These are phyloP conservation scores for Lentinula guzmanii DNA, from an alignment of 768 basidiomycete genomes.

Conservation along the genomic window DNA sequence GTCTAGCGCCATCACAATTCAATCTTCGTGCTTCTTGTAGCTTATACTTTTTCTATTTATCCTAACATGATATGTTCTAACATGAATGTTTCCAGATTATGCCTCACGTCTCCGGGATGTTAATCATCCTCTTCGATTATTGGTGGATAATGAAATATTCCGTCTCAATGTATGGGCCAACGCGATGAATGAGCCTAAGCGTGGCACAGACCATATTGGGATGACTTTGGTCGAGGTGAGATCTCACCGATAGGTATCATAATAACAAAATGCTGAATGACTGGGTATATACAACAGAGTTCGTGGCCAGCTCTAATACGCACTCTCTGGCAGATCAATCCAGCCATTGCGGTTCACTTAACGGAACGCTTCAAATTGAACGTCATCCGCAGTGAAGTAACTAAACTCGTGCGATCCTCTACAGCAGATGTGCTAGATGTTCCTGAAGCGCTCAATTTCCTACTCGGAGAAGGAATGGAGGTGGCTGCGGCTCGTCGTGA, in stretches of 20 bases:
- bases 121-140: constrained; percentile 69
- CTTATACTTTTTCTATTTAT: constrained; percentile 10
- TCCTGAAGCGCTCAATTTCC: constrained; percentile 75
- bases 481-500: constrained; percentile 45
- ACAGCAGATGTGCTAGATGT: constrained; percentile 64
- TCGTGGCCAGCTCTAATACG: constrained; percentile 66
- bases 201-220: constrained; percentile 56
- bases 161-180: constrained; percentile 89
- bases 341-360: constrained; percentile 77
- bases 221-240: constrained; percentile 31
- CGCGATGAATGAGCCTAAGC: constrained; percentile 69
- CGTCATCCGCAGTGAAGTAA: constrained; percentile 65
- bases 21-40: constrained; percentile 35
- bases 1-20: constrained; percentile 49
- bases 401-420: constrained; percentile 65
- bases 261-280: neutral
- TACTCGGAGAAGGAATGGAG: constrained; percentile 72
- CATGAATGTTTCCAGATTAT: constrained; percentile 38
- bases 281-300: constrained; percentile 26
- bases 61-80: neutral
- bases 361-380: constrained; percentile 82
- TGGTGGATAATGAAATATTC: constrained; percentile 88
- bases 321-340: constrained; percentile 76
- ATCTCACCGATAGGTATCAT: neutral
- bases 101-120: constrained; percentile 54